A percentile compares a stretch with the other conserved stretches of the same genome.
phyloP scores from a whole-genome alignment of 805 yeast species.

The Cyberlindnera xishuangbannaensis region DNA sequence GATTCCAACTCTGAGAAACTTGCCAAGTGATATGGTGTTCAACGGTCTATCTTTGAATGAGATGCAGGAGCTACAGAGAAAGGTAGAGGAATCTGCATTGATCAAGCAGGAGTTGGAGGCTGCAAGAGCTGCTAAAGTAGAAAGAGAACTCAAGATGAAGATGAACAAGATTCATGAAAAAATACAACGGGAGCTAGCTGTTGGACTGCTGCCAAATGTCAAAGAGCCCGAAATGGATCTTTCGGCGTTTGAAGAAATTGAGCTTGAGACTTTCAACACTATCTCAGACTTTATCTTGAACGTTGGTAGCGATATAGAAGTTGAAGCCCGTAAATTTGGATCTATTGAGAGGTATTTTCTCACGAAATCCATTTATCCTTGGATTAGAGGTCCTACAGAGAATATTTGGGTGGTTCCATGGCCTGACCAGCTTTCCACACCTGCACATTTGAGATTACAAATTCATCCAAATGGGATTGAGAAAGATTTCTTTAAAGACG shows the following conservation, averaged over 20 bases:
- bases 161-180: neutral
- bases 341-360: conserved; percentile 5
- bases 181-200: neutral
- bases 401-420: conserved; percentile 29
- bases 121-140: neutral
- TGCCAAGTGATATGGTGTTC: conserved; percentile 17
- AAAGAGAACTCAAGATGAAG: neutral
- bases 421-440: conserved; percentile 13
- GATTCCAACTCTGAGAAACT: conserved; percentile 45
- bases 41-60: conserved; percentile 31
- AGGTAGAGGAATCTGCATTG: neutral
- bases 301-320: neutral
- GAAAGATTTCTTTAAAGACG: conserved; percentile 14
- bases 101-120: neutral
- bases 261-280: conserved; percentile 31
- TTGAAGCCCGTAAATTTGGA: conserved; percentile 2
- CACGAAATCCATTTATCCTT: conserved; percentile 28
- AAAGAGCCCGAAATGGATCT: neutral
- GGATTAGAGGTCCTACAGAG: conserved; percentile 28
- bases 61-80: conserved; percentile 18
- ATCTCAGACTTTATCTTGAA: conserved; percentile 28
- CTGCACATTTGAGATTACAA: conserved; percentile 24
- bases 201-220: neutral
- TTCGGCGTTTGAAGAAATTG: conserved; percentile 6
- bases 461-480: conserved; percentile 11